phyloP scores from a whole-genome alignment of 345 rosid genomes.

The Anacardium occidentale region DNA sequence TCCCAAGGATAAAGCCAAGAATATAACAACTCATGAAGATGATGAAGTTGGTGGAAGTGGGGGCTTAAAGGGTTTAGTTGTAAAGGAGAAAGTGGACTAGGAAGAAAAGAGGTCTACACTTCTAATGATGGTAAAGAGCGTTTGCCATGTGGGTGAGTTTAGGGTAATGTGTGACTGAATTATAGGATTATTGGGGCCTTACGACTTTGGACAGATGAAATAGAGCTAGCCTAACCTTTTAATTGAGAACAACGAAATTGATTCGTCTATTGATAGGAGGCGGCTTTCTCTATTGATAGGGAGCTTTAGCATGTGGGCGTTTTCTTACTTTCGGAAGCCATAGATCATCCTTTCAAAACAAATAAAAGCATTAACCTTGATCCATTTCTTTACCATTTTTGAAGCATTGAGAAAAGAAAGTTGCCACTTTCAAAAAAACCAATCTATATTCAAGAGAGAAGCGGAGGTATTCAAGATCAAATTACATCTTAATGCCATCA shows the following conservation, averaged over 20 bases:
- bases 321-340: neutral
- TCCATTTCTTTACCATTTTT: neutral
- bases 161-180: slow-evolving; percentile 2
- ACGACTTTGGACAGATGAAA: neutral
- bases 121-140: slow-evolving; percentile 31
- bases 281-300: slow-evolving; percentile 15
- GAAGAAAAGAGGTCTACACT: neutral
- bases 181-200: neutral
- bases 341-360: neutral
- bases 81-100: slow-evolving; percentile 24
- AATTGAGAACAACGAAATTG: neutral
- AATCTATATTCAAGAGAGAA: neutral
- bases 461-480: neutral
- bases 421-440: neutral
- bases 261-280: too few species aligned
- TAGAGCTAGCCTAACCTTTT: neutral
- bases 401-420: neutral
- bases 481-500: neutral
- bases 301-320: neutral
- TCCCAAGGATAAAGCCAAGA: neutral
- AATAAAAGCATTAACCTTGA: neutral
- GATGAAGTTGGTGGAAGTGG: slow-evolving; percentile 14
- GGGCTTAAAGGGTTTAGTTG: slow-evolving; percentile 30
- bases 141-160: slow-evolving; percentile 40
- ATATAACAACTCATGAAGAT: slow-evolving; percentile 28